Evolutionary conservation across 139 green algal genomes (phyloP), one percentile per base, ranked within the genome.

Genomic region (Picochlorum sp.): DNA sequence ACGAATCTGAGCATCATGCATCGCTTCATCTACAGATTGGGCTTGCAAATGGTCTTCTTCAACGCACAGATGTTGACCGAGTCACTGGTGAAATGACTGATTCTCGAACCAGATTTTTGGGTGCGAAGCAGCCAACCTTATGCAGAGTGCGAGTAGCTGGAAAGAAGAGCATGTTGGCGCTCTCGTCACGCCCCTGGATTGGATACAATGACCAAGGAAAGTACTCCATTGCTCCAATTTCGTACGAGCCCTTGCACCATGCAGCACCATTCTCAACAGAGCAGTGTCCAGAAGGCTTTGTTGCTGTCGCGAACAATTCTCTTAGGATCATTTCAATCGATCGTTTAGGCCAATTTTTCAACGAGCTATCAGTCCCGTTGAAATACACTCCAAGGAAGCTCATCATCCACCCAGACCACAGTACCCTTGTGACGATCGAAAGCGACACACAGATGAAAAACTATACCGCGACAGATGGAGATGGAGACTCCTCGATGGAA

Each of bases 201-300:
- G 94, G 91, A 5, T 95, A 97, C 80, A 81, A 63, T 20, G 77
- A 91, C 73, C 79, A 90, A 76, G 92, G 94, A 14, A 73, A 86
- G 45, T 97, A 94, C 77, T 83, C 77, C 58, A 77, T 98, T 49
- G 79, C 80, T 28, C 94, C 94, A 15, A 78, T 97, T 13, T 93
- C 84, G 21, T 97, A 96, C 58, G 91, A 97, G 47, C 65, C 79
- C 1, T 76, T 96, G 9, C 84, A 96, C 74, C 79, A 83, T 49
- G 86, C 85, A 7, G 60, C 81, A 90, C 80, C 82, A 26, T 98
- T 98, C 72, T 72, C 84, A 4, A 88, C 74, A 0, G 92, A 97
- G 60, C 86, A 96, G 80, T 95, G 88, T 57, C 88, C 91, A n/a
- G 94, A 99, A 78, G 94, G 92, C 59, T 89, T 99, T 74, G 91